These are phyloP conservation scores for Phaeosphaeriaceae sp. DNA, from an alignment of 2,329 filamentous ascomycete species.

Conservation along the genomic window DNA sequence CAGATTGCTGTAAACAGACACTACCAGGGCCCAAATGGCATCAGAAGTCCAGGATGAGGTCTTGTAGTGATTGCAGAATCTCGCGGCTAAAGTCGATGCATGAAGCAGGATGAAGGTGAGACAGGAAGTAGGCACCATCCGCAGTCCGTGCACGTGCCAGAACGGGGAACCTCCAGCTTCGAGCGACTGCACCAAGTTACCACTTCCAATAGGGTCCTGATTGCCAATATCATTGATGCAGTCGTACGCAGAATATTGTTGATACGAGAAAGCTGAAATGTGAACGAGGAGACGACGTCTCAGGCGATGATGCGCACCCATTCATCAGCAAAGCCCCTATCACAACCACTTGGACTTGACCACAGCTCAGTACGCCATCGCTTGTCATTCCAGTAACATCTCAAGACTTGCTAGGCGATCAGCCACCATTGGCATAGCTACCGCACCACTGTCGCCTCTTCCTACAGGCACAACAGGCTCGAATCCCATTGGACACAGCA, in stretches of 20 bases:
- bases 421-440: not conserved
- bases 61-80: not conserved
- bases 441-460: conserved; percentile 3
- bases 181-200: not conserved
- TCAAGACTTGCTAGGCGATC: not conserved
- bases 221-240: too few relatives aligned
- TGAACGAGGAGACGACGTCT: not conserved
- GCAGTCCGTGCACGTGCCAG: not conserved
- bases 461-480: not conserved
- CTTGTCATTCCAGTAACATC: not conserved
- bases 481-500: conserved; percentile 9
- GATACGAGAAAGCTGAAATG: not conserved
- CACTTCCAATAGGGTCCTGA: not conserved
- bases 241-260: too few relatives aligned
- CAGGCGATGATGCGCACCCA: not conserved
- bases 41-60: not conserved
- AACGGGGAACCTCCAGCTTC: not conserved
- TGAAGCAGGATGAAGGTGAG: not conserved
- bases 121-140: not conserved
- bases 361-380: not conserved
- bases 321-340: not conserved
- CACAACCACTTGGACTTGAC: not conserved
- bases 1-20: not conserved
- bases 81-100: not conserved
- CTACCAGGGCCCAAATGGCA: not conserved